A percentile compares a stretch with the other conserved stretches of the same genome.
phyloP scores from a whole-genome alignment of 768 basidiomycete species.

The Leucocoprinus sp. region DNA sequence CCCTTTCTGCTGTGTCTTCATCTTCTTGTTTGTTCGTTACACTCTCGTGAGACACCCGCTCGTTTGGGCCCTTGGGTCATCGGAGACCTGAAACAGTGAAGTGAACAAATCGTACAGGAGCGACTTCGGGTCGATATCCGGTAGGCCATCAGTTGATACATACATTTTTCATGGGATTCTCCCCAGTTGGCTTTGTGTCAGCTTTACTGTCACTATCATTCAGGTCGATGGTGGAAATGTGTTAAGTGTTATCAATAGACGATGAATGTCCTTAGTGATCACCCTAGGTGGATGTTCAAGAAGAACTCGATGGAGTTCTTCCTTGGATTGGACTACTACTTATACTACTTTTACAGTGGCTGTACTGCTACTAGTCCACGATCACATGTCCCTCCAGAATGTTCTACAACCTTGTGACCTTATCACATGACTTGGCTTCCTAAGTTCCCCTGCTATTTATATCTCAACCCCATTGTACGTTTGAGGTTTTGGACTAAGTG shows the following conservation, averaged over 20 bases:
- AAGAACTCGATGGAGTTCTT: too few relatives aligned
- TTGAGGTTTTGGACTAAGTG: too few relatives aligned
- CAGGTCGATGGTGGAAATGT: constrained; percentile 40
- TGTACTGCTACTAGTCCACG: too few relatives aligned
- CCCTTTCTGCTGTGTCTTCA: constrained; percentile 28
- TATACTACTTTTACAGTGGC: too few relatives aligned
- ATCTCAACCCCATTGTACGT: too few relatives aligned
- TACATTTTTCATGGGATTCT: constrained; percentile 50
- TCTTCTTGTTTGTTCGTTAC: constrained; percentile 43
- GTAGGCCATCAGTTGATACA: constrained; percentile 56
- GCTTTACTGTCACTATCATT: constrained; percentile 18
- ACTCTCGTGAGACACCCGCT: constrained; percentile 39
- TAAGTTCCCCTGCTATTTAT: too few relatives aligned
- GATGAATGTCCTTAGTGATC: constrained; percentile 25
- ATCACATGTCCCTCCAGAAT: too few relatives aligned
- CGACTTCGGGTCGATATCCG: constrained; percentile 80
- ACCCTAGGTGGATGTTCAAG: constrained; percentile 15
- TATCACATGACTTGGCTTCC: too few relatives aligned
- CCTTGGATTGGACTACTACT: too few relatives aligned
- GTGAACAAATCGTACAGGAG: constrained; percentile 56
- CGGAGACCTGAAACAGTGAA: constrained; percentile 59
- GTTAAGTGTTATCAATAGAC: constrained; percentile 45
- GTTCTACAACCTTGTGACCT: too few relatives aligned
- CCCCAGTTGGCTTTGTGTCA: constrained; percentile 25
- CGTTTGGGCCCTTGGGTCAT: constrained; percentile 34